Conservation (phyloP, 192 early-diverging fungal species). For the Backusella macrospora region DNA sequence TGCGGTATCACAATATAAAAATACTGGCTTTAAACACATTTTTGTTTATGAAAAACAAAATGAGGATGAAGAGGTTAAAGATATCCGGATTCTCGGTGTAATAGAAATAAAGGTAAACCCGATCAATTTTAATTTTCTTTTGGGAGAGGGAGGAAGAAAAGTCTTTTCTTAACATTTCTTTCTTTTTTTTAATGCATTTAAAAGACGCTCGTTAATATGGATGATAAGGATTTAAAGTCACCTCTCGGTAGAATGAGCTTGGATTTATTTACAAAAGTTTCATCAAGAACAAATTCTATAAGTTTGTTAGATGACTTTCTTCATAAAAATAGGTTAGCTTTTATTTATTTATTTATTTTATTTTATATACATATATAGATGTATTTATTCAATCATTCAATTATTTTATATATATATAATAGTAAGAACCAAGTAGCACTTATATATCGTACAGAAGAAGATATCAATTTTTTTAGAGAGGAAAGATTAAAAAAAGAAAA, state of each 20-base stretch:
- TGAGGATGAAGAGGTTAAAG: not conserved
- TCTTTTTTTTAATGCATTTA: no score
- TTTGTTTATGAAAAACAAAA: slow-evolving; percentile 1
- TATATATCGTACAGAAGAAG: slow-evolving; percentile 4
- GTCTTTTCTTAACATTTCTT: no score
- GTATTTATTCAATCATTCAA: no score
- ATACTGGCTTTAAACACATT: slow-evolving; percentile 2
- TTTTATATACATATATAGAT: no score
- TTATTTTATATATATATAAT: not conserved
- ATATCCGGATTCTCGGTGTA: slow-evolving; percentile 7
- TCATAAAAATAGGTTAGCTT: not conserved
- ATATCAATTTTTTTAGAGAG: not conserved
- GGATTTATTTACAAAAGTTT: not conserved
- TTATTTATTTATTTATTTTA: not conserved
- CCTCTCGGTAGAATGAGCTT: slow-evolving; percentile 14
- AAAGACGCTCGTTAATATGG: not conserved
- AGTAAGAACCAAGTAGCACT: not conserved
- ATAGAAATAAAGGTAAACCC: slow-evolving; percentile 1
- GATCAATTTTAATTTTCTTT: not conserved
- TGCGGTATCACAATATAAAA: not conserved
- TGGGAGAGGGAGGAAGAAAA: not conserved
- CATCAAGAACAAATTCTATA: not conserved
- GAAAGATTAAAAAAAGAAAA: not conserved
- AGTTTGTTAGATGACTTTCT: not conserved
- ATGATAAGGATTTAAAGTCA: not conserved